Percentiles rank a stretch among this genome's conserved stretches.
phyloP scores from a whole-genome alignment of 768 basidiomycete species.

The Lyophyllum decastes region DNA sequence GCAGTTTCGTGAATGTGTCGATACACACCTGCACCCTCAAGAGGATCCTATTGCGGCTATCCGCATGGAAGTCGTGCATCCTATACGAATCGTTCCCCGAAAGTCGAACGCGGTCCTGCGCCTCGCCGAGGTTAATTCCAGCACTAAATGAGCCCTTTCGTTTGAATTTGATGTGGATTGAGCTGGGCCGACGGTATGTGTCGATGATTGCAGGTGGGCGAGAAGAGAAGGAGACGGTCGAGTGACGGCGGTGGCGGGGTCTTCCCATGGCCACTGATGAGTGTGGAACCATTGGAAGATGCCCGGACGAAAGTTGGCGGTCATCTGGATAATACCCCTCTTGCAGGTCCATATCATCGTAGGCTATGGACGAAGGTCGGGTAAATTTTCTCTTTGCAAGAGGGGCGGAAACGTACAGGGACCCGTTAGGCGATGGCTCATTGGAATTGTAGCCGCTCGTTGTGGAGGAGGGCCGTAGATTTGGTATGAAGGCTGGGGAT shows the following conservation, averaged over 20 bases:
- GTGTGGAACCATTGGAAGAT: slow-evolving; percentile 34
- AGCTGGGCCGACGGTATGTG: slow-evolving; percentile 48
- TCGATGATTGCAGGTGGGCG: slow-evolving; percentile 37
- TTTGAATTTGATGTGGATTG: slow-evolving; percentile 68
- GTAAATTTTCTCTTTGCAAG: neutral
- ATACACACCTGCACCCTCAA: slow-evolving; percentile 60
- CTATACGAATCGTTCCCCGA: slow-evolving; percentile 66
- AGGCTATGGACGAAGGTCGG: slow-evolving; percentile 33
- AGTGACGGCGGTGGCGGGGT: slow-evolving; percentile 48
- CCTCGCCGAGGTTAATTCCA: slow-evolving; percentile 69
- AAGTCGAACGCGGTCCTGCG: slow-evolving; percentile 62
- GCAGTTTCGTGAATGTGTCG: neutral
- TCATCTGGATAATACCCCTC: slow-evolving; percentile 56
- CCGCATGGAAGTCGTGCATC: slow-evolving; percentile 65
- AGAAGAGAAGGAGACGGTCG: slow-evolving; percentile 48
- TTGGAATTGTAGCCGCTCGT: slow-evolving; percentile 32
- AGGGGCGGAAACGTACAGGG: slow-evolving; percentile 33
- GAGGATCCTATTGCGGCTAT: slow-evolving; percentile 56
- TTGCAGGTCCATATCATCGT: slow-evolving; percentile 51
- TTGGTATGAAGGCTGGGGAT: slow-evolving; percentile 46
- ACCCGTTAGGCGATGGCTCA: slow-evolving; percentile 40
- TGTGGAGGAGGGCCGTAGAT: slow-evolving; percentile 42
- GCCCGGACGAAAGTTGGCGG: slow-evolving; percentile 38
- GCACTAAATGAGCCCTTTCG: slow-evolving; percentile 66
- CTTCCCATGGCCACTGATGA: slow-evolving; percentile 28